These are phyloP conservation scores for Acacia pycnantha DNA, from an alignment of 331 rosid species.

Conservation along the genomic window DNA sequence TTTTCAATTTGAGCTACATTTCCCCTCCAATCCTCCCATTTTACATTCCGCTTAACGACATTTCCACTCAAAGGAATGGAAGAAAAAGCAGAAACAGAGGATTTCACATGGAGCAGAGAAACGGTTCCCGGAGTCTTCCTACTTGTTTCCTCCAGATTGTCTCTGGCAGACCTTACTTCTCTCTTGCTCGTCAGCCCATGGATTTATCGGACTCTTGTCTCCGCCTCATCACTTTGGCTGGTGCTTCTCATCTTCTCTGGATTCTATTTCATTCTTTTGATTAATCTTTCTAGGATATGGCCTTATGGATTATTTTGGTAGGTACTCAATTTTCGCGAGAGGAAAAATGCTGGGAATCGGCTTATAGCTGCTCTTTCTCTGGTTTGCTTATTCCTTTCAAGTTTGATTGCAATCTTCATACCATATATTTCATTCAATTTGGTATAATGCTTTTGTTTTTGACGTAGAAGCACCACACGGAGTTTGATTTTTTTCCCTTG, in stretches of 20 bases:
- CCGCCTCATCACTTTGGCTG: conserved; percentile 67
- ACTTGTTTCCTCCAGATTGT: conserved; percentile 51
- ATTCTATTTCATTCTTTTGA: background rate
- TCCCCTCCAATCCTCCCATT: background rate
- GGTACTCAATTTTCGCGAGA: conserved; percentile 72
- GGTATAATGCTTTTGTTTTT: background rate
- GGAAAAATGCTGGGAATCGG: conserved; percentile 70
- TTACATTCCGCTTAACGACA: background rate
- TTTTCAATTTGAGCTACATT: background rate
- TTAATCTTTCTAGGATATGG: background rate
- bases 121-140: conserved; percentile 61
- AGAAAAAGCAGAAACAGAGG: conserved; percentile 23
- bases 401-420: background rate
- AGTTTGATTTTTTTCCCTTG: background rate
- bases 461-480: background rate
- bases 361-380: conserved; percentile 72
- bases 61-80: conserved; percentile 31
- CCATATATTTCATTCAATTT: background rate
- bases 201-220: conserved; percentile 57
- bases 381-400: conserved; percentile 37
- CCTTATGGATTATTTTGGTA: conserved; percentile 8
- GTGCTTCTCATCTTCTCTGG: conserved; percentile 27
- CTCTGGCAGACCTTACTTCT: conserved; percentile 58
- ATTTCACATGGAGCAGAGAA: conserved; percentile 62
- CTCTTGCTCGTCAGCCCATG: conserved; percentile 66